phyloP scores from a whole-genome alignment of 257 asterid species.

The Solanum pennellii region DNA sequence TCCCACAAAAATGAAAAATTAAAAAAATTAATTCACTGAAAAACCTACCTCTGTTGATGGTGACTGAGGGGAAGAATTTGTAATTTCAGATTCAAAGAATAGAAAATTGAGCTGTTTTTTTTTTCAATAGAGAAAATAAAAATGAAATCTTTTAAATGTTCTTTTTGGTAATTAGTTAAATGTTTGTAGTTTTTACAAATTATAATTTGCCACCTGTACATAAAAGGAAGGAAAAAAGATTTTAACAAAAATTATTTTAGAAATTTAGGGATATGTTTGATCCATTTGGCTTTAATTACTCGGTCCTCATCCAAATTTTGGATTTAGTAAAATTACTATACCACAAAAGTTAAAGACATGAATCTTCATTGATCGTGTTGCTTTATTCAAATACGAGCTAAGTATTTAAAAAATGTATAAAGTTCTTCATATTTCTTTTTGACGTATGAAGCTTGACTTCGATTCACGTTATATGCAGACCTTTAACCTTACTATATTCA shows the following conservation, averaged over 20 bases:
- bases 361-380: background rate
- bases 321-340: background rate
- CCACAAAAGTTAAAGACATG: background rate
- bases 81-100: background rate
- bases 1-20: background rate
- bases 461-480: background rate
- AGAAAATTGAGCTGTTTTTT: background rate
- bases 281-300: background rate
- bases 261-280: background rate
- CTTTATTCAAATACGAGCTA: background rate
- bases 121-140: background rate
- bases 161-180: background rate
- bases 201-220: background rate
- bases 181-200: background rate
- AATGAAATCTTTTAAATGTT: background rate
- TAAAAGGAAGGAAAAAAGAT: background rate
- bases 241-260: background rate
- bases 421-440: too few species aligned
- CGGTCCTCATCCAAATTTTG: background rate
- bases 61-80: background rate
- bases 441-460: background rate
- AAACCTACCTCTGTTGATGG: background rate
- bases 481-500: too few species aligned
- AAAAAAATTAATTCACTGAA: background rate
- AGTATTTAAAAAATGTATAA: too few species aligned